Conservation (phyloP, 139 green algal species). For the Chlamydomonas sphaeroides region DNA sequence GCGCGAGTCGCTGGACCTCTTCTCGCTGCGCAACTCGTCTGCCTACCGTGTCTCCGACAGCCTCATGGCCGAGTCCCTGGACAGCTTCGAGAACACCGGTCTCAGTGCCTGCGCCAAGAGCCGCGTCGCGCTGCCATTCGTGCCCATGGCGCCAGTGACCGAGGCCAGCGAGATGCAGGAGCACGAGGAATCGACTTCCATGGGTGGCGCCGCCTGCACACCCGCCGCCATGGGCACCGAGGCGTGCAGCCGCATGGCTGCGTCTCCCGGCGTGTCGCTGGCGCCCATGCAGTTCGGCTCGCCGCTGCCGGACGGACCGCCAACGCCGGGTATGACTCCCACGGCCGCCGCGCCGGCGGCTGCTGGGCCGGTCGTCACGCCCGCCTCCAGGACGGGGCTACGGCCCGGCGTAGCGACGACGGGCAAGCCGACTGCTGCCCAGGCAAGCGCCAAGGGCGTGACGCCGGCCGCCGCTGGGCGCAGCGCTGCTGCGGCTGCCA, state of each 20-base stretch:
- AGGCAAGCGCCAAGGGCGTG: too few species aligned
- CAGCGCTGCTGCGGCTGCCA: neutral
- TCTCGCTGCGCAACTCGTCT: slow-evolving; percentile 15
- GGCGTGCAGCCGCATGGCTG: too few species aligned
- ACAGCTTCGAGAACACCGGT: slow-evolving; percentile 18
- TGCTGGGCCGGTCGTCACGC: too few species aligned
- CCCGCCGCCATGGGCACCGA: too few species aligned
- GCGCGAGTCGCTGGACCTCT: slow-evolving; percentile 28
- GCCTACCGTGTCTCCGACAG: slow-evolving; percentile 20
- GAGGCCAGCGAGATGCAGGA: slow-evolving; percentile 7
- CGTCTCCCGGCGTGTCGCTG: neutral
- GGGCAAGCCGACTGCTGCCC: too few species aligned
- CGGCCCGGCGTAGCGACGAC: too few species aligned
- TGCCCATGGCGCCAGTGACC: slow-evolving; percentile 21
- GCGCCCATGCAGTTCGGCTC: too few species aligned
- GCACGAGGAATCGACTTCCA: neutral
- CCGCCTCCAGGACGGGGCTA: too few species aligned
- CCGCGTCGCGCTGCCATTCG: neutral
- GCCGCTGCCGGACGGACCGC: too few species aligned
- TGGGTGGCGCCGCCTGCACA: too few species aligned
- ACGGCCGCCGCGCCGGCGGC: neutral
- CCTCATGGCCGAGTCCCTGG: slow-evolving; percentile 31
- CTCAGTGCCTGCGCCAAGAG: neutral
- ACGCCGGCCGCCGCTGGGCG: too few species aligned
- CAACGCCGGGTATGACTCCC: too few species aligned